These are phyloP conservation scores for Sporobolomyces phaffii DNA, from an alignment of 768 basidiomycete genomes.

Conservation along the genomic window DNA sequence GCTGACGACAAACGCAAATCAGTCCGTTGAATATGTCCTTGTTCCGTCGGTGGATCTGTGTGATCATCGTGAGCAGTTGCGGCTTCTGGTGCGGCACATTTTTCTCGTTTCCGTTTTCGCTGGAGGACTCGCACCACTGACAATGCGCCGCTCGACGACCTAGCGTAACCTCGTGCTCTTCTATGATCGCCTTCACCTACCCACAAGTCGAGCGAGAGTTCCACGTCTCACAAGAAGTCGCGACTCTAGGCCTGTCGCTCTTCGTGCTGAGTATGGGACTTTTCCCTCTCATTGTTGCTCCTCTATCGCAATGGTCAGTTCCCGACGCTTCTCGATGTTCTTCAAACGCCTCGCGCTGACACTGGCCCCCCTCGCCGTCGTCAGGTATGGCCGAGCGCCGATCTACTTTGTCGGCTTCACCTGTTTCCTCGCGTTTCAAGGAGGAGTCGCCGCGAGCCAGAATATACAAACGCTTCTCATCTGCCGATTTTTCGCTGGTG, in stretches of 20 bases:
- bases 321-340: conserved; percentile 5
- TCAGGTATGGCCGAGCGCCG: conserved; percentile 9
- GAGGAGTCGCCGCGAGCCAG: conserved; percentile 37
- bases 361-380: neutral
- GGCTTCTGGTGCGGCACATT: conserved; percentile 38
- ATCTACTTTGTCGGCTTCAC: conserved; percentile 35
- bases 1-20: neutral
- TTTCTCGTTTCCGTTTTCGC: neutral
- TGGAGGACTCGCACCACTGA: neutral
- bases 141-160: neutral
- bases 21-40: conserved; percentile 33
- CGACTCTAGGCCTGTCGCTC: conserved; percentile 42
- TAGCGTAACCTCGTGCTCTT: conserved; percentile 9
- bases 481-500: conserved; percentile 58
- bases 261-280: conserved; percentile 35
- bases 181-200: conserved; percentile 30
- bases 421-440: conserved; percentile 45
- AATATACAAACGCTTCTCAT: conserved; percentile 57
- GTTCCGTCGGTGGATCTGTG: conserved; percentile 41
- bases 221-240: conserved; percentile 55
- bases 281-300: conserved; percentile 46
- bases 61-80: conserved; percentile 36
- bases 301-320: conserved; percentile 56
- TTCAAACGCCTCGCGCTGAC: too few relatives aligned
- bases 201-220: conserved; percentile 52